Base-by-base conservation (phyloP, 2,329 filamentous ascomycete species). In the Tolypocladium amazonense region DNA sequence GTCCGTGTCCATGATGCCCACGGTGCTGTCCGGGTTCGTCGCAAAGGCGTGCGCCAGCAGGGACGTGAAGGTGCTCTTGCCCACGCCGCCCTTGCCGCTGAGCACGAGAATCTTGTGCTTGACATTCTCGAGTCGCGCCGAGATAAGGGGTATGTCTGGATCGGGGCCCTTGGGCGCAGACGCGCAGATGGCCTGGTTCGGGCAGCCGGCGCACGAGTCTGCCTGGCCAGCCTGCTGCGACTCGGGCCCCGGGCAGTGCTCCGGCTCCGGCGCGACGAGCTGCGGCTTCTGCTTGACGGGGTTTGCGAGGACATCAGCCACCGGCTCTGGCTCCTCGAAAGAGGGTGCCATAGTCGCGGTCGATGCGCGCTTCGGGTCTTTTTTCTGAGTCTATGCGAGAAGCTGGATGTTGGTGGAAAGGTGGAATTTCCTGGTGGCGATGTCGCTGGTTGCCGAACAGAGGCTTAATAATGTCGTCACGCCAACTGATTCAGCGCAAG, bases 1-100 rank as follows among this genome's bases (percentile, higher is more conserved):
- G 73, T 99, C 94, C 8, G 94, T 95, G 75, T 99, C 94, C 91
- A 97, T 97, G 67, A 99, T 88, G 25, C 93, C 94, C 35, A 99
- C 90, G 1, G 85, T 90, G 60, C 79, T 88, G 54, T 88, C 84
- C 0, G 88, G 85, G 72, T 95, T 90, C 18, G 85, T 84, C 1
- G 94, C 90, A 68, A 99, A 95, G 1, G 90, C 92, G 71, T 96
- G 91, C 2, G 90, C 89, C 23, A 97, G 84, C 67, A 97, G 84
- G 2, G 87, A 88, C 3, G 90, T 93, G 70, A 97, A 96, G 0
- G 94, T 97, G 66, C 89, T 94, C 76, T 99, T 99, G 9, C 94
- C 94, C 0, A 99, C 94, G 55, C 94, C 94, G 62, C 94, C 94
- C 79, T 97, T 99, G 63, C 94, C 94, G 57, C 88, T 93, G 5